These are phyloP conservation scores for Nymphaea thermarum DNA, from an alignment of 164 flowering plant species.

Conservation along the genomic window DNA sequence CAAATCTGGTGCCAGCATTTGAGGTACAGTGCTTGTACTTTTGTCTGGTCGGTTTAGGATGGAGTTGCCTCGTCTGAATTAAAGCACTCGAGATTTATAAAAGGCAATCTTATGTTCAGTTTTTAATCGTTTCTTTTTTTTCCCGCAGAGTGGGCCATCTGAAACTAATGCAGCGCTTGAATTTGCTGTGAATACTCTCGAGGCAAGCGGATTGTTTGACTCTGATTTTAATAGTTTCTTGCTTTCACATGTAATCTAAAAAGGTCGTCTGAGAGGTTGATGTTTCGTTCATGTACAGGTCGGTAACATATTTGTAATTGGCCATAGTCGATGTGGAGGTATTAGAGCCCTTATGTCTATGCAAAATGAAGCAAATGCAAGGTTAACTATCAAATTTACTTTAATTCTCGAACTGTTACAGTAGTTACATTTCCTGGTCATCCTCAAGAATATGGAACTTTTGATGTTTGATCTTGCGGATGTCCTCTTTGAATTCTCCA, in stretches of 20 bases:
- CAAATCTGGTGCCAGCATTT: conserved; percentile 79
- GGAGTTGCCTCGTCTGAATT: background rate
- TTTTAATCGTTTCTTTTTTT: background rate
- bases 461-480: background rate
- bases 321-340: conserved; percentile 95
- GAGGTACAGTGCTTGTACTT: conserved; percentile 32
- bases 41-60: background rate
- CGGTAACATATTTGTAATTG: conserved; percentile 66
- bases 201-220: conserved; percentile 28
- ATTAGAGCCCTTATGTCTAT: conserved; percentile 90
- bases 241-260: conserved; percentile 2
- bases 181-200: conserved; percentile 76
- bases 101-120: background rate
- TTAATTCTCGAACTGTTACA: background rate
- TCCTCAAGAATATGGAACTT: background rate
- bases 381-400: conserved; percentile 21
- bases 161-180: conserved; percentile 96
- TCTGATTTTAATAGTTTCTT: background rate
- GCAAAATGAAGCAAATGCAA: conserved; percentile 55
- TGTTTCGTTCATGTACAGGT: conserved; percentile 32
- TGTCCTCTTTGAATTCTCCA: background rate
- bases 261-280: too few species aligned
- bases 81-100: background rate
- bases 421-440: background rate
- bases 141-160: conserved; percentile 66